Conservation (phyloP, 495 filamentous ascomycete species). For the Friedmanniomyces endolithicus region DNA sequence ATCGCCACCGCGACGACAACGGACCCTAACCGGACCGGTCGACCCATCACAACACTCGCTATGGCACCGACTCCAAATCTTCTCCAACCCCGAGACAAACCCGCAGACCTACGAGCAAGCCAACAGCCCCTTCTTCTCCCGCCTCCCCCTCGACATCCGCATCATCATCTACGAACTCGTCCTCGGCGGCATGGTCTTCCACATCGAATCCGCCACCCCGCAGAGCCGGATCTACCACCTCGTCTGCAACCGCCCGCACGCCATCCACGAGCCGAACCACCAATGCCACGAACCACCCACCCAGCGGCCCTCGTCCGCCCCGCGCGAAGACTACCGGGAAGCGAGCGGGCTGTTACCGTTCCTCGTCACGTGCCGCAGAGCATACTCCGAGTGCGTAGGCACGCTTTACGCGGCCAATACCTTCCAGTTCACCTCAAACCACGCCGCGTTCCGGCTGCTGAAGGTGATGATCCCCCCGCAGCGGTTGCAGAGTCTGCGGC, state of each 20-base stretch:
- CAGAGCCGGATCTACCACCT: constrained; percentile 11
- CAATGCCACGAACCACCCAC: neutral
- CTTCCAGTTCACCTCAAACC: constrained; percentile 29
- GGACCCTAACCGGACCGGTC: constrained; percentile 12
- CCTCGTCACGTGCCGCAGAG: constrained; percentile 23
- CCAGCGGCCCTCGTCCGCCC: constrained; percentile 4
- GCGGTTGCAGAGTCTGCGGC: constrained; percentile 13
- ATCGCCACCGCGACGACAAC: constrained; percentile 8
- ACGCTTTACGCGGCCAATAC: constrained; percentile 27
- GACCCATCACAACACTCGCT: neutral
- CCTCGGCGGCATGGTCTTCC: constrained; percentile 15
- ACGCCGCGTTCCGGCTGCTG: constrained; percentile 16
- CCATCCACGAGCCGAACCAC: constrained; percentile 9
- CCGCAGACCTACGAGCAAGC: constrained; percentile 7
- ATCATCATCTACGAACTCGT: constrained; percentile 21
- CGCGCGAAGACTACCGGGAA: constrained; percentile 10
- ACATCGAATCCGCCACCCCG: constrained; percentile 9
- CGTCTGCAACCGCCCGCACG: constrained; percentile 12
- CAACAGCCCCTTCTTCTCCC: constrained; percentile 8
- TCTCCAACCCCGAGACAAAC: neutral
- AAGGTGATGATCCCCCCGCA: constrained; percentile 13
- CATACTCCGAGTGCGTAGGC: constrained; percentile 22
- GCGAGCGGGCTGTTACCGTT: constrained; percentile 21
- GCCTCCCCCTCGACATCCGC: constrained; percentile 20
- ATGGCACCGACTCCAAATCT: constrained; percentile 3